Evolutionary conservation across 768 basidiomycete genomes (phyloP).

Genomic region (Cystoderma amianthinum): DNA sequence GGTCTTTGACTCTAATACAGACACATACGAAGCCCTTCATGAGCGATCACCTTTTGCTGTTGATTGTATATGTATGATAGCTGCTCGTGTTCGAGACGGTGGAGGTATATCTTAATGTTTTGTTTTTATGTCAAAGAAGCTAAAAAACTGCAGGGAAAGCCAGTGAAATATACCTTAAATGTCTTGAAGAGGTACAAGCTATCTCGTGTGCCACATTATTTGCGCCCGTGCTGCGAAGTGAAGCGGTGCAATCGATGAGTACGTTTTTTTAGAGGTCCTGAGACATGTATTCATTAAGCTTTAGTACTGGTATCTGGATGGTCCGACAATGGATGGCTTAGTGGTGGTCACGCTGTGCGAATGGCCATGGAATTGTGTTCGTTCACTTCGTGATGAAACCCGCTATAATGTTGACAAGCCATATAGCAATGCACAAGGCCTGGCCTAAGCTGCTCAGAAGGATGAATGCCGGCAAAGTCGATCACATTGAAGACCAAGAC

Average conservation of each 20-base stretch:
- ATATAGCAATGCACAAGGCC: slow-evolving; percentile 70
- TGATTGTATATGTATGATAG: slow-evolving; percentile 90
- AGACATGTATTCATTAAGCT: slow-evolving; percentile 3
- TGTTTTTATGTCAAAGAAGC: background rate
- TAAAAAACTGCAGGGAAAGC: slow-evolving; percentile 42
- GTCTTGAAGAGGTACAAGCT: slow-evolving; percentile 77
- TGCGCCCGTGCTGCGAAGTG: slow-evolving; percentile 74
- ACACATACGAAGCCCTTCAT: slow-evolving; percentile 83
- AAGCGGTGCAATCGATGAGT: slow-evolving; percentile 95
- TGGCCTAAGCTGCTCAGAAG: slow-evolving; percentile 78
- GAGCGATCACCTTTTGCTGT: slow-evolving; percentile 91
- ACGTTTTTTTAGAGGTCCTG: slow-evolving; percentile 20
- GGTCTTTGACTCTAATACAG: slow-evolving; percentile 75
- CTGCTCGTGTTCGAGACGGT: slow-evolving; percentile 83
- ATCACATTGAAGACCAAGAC: slow-evolving; percentile 60
- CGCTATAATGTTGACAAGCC: background rate
- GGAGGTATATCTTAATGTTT: slow-evolving; percentile 52
- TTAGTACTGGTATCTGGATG: slow-evolving; percentile 87
- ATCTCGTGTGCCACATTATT: slow-evolving; percentile 87
- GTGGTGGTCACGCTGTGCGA: slow-evolving; percentile 91
- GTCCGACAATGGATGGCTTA: slow-evolving; percentile 95
- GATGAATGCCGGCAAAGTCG: slow-evolving; percentile 63
- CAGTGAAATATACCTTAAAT: slow-evolving; percentile 67
- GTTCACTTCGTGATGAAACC: slow-evolving; percentile 18
- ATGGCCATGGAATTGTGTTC: slow-evolving; percentile 93